Conservation (phyloP, 495 filamentous ascomycete species). For the Astrocystis sublimbata region DNA sequence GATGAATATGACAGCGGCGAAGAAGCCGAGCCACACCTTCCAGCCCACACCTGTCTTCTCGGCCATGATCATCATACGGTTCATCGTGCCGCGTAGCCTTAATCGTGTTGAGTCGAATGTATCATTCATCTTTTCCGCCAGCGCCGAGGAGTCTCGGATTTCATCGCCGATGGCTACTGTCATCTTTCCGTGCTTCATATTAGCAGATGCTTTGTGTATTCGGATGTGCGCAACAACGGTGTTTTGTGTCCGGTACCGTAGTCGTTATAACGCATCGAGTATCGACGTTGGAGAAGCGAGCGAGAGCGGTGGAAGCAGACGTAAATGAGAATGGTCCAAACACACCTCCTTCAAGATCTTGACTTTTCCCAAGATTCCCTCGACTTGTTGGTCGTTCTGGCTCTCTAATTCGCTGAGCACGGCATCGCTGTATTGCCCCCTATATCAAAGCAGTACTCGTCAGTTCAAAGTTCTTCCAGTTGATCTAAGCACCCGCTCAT, state of each 20-base stretch:
- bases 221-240: not conserved
- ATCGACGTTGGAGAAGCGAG: not conserved
- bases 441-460: constrained; percentile 28
- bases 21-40: constrained; percentile 90
- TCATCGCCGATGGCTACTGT: constrained; percentile 92
- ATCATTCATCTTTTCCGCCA: constrained; percentile 88
- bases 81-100: constrained; percentile 88
- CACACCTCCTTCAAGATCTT: constrained; percentile 87
- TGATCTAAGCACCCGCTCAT: not conserved
- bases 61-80: constrained; percentile 93
- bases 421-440: constrained; percentile 91
- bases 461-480: not conserved
- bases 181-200: constrained; percentile 50
- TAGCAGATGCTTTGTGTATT: not conserved
- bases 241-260: not conserved
- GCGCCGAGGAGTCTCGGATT: constrained; percentile 79
- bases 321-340: constrained; percentile 23
- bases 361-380: constrained; percentile 88
- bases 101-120: constrained; percentile 82
- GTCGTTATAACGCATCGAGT: too few relatives aligned
- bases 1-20: constrained; percentile 71
- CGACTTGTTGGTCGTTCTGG: constrained; percentile 90
- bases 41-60: constrained; percentile 89
- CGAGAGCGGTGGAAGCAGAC: not conserved
- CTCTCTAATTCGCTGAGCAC: constrained; percentile 92